Evolutionary conservation across 1,139 yeast genomes (phyloP).

Genomic region (Taphrina flavorubra): DNA sequence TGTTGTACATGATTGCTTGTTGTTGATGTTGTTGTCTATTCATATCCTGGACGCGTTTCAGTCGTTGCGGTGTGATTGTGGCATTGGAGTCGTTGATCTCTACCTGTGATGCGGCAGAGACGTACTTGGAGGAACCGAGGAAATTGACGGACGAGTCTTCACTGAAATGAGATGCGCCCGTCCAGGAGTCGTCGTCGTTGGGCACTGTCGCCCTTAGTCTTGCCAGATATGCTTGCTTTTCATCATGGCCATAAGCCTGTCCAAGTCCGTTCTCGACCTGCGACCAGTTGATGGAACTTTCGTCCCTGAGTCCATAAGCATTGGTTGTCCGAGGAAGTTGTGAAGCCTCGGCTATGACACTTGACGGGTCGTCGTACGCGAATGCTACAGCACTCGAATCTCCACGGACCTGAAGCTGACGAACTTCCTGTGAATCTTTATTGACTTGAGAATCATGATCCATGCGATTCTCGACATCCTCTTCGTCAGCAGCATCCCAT

Average conservation of each 20-base stretch:
- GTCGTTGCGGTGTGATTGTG: slow-evolving; percentile 33
- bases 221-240: background rate
- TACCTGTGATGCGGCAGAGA: slow-evolving; percentile 18
- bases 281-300: slow-evolving; percentile 20
- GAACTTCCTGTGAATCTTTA: slow-evolving; percentile 7
- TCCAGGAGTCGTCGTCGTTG: slow-evolving; percentile 1
- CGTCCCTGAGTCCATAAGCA: slow-evolving; percentile 23
- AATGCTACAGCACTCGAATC: slow-evolving; percentile 25
- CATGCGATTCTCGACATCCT: slow-evolving; percentile 24
- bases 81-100: slow-evolving; percentile 32
- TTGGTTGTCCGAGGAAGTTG: slow-evolving; percentile 1
- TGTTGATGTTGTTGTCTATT: background rate
- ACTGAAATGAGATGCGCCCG: slow-evolving; percentile 20
- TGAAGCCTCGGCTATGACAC: background rate
- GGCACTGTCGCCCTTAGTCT: background rate
- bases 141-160: slow-evolving; percentile 19
- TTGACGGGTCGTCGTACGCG: slow-evolving; percentile 6
- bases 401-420: slow-evolving; percentile 14
- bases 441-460: slow-evolving; percentile 36
- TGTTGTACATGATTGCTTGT: slow-evolving; percentile 8
- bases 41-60: slow-evolving; percentile 18
- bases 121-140: slow-evolving; percentile 35
- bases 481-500: slow-evolving; percentile 16
- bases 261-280: slow-evolving; percentile 5
- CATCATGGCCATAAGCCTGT: background rate